These are phyloP conservation scores for Saccharomyces mikatae DNA, from an alignment of 805 yeast species.

Conservation along the genomic window DNA sequence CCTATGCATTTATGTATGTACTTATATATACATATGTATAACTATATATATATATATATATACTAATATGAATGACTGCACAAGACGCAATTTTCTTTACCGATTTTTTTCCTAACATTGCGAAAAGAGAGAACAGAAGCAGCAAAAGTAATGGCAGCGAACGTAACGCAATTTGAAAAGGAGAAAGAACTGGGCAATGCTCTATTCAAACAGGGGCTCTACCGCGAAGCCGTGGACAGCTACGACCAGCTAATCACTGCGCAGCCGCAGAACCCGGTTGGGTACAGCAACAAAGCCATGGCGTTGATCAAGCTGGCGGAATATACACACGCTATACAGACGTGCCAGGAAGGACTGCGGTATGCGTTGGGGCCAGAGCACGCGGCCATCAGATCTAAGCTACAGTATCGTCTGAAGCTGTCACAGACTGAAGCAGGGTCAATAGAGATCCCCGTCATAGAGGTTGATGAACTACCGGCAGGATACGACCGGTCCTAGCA, in stretches of 20 bases:
- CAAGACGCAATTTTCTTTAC: not conserved
- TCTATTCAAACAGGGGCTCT: constrained; percentile 41
- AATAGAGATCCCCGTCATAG: not conserved
- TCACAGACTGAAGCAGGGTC: not conserved
- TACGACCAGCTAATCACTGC: constrained; percentile 49
- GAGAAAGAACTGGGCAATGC: constrained; percentile 42
- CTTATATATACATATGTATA: not conserved
- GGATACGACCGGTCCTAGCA: not conserved
- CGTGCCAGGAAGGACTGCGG: constrained; percentile 43
- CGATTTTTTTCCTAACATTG: not conserved
- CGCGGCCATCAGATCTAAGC: not conserved
- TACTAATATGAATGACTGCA: not conserved
- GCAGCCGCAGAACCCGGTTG: constrained; percentile 44
- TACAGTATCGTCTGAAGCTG: constrained; percentile 4
- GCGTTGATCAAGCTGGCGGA: constrained; percentile 46
- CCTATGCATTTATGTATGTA: not conserved
- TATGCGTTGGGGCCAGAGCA: not conserved
- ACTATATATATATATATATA: not conserved
- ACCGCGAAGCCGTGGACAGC: constrained; percentile 40
- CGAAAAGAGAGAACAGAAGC: not conserved
- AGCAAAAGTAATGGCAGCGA: not conserved
- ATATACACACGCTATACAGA: constrained; percentile 42
- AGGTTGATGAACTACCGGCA: not conserved
- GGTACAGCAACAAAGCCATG: constrained; percentile 64
- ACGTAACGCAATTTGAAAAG: constrained; percentile 11